Percentiles rank a stretch among this genome's conserved stretches.
phyloP scores from a whole-genome alignment of 441 rosid species.

The Populus tomentosa region DNA sequence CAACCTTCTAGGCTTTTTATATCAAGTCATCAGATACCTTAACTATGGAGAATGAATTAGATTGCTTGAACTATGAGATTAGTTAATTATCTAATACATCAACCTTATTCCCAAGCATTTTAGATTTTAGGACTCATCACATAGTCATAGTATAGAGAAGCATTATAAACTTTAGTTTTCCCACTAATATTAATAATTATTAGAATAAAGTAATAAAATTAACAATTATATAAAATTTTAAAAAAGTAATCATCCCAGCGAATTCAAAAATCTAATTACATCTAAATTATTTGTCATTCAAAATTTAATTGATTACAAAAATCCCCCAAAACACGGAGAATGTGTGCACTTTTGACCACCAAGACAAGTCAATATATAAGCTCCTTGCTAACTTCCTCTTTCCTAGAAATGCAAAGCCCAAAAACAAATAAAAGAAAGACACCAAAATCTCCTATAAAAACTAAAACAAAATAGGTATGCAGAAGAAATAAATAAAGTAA shows the following conservation, averaged over 20 bases:
- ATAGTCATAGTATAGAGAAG: background rate
- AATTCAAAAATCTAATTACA: background rate
- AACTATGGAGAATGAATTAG: too few relatives aligned
- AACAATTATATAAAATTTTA: too few relatives aligned
- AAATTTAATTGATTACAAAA: background rate
- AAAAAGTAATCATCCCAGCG: background rate
- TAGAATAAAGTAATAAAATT: background rate
- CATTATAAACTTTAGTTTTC: background rate
- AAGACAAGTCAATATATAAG: background rate
- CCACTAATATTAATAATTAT: background rate
- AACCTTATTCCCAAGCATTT: too few relatives aligned
- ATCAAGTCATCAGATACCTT: too few relatives aligned
- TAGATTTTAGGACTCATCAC: too few relatives aligned
- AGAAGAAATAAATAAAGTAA: background rate
- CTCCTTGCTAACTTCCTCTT: background rate
- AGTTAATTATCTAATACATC: too few relatives aligned
- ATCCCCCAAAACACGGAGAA: too few relatives aligned
- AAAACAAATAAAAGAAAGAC: too few relatives aligned
- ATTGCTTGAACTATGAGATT: too few relatives aligned
- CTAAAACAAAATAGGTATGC: background rate
- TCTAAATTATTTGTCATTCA: background rate
- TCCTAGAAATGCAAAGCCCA: background rate
- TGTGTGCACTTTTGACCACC: background rate
- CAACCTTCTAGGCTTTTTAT: too few relatives aligned
- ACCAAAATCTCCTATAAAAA: too few relatives aligned